Evolutionary conservation across 192 early-diverging fungal species (phyloP), one percentile per base, ranked within the genome.

Genomic region (Coemansia sp.): DNA sequence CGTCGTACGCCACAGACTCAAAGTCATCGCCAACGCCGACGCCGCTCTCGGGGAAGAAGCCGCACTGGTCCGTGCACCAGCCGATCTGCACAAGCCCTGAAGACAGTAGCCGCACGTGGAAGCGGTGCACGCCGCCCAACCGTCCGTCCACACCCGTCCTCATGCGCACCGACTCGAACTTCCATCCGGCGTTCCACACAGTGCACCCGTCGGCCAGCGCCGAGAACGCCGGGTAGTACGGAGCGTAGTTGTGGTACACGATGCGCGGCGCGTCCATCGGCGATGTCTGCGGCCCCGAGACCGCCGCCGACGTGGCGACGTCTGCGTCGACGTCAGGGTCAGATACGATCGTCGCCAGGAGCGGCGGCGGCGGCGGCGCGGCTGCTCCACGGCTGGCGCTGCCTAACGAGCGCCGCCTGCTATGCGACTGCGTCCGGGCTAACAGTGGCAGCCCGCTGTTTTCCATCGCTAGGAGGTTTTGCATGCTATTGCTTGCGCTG

Each of bases 1-100:
- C 80, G 44, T 83, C 80, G 39, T 83, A 83, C 0, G 75, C 67
- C 11, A 83, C 60, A 12, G 71, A 74, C 72, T 77, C 71, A 52
- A 44, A 67, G 65, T 83, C 80, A 12, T 83, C 80, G 64, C 80
- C 80, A 2, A 83, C 80, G 35, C 80, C 80, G 41, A 77, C 63
- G 21, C 80, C 80, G 63, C 76, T 83, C 66, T 77, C 80, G 0
- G 80, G 80, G 20, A 67, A 73, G 30, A 83, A 83, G 4, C 56
- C 63, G 38, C 80, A 83, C 45, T 39, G 62, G 48, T 78, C 69
- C 4, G 80, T 67, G 66, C 75, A 83, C 80, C 80, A 83, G 2
- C 80, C 80, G 24, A 83, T 43, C 56, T 83, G 80, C n/a, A 83
- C 45, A 43, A 77, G 51, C 1, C 76, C 80, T 2, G 58, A n/a